Conservation (phyloP, 1,139 yeast genomes). For the Suhomyces chickasaworum region DNA sequence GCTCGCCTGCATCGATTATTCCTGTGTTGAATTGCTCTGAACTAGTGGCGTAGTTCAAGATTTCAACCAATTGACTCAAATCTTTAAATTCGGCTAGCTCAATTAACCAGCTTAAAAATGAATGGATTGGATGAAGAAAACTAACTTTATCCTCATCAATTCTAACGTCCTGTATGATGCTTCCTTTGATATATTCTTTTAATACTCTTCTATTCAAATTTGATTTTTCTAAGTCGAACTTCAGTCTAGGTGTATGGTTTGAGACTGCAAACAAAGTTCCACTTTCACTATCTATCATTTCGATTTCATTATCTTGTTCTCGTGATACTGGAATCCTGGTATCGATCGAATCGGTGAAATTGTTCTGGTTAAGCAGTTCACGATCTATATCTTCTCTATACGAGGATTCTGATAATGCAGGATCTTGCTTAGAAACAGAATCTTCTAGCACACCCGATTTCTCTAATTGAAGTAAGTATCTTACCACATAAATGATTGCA, state of each 20-base stretch:
- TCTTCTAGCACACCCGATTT: conserved; percentile 13
- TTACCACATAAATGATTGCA: conserved; percentile 37
- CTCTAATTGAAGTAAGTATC: conserved; percentile 35
- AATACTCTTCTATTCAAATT: conserved; percentile 18
- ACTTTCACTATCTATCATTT: not conserved
- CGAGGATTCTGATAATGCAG: not conserved
- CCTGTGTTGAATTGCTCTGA: conserved; percentile 7
- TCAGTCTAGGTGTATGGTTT: not conserved
- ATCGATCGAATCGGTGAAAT: not conserved
- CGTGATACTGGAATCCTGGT: not conserved
- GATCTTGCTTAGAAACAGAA: conserved; percentile 1
- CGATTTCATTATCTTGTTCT: not conserved
- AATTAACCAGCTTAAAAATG: conserved; percentile 70
- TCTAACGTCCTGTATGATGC: conserved; percentile 26
- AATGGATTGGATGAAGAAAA: conserved; percentile 79
- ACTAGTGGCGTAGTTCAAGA: conserved; percentile 14
- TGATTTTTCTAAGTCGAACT: conserved; percentile 2
- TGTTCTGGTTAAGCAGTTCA: not conserved
- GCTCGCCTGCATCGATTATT: conserved; percentile 17
- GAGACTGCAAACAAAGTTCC: not conserved
- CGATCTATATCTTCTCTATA: not conserved
- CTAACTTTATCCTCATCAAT: conserved; percentile 54
- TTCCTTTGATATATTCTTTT: conserved; percentile 28
- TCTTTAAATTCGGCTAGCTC: conserved; percentile 49
- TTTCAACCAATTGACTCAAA: conserved; percentile 24